Base-by-base conservation (phyloP, 768 basidiomycete species). In the Roridomyces roridus region DNA sequence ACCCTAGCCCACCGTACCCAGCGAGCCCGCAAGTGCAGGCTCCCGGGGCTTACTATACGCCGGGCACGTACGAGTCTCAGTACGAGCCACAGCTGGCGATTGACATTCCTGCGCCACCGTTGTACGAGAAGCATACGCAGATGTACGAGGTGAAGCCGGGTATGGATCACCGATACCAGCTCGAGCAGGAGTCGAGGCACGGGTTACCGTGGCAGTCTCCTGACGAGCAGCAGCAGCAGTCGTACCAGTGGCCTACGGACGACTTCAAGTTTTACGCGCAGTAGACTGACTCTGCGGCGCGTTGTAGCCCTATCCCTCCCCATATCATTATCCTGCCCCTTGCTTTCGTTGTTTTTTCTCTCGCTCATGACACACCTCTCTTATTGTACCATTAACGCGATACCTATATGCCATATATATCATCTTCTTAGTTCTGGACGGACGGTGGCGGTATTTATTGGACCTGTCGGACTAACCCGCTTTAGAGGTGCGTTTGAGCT, bases 71-170 rank as follows among this genome's bases (percentile, higher is more conserved):
- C 9, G 46, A 56, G 8, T 23, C 65, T 29, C 68, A 62, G 58
- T 68, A 62, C 50, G 64, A 57, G 31, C 64, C 54, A 24, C 67
- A 61, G 50, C 64, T 25, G 45, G 39, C 26, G 8, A 41, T n/a
- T 28, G 64, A 46, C 51, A 34, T 68, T 15, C 54, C 67, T 31
- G 49, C 51, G 24, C 62, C 66, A 10, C 56, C 66, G 24, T 31
- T 58, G 24, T 64, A 67, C 48, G 70, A 72, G 35, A 68, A 72
- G 34, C 62, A 62, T 29, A 46, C 44, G 21, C 46, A 59, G 43
- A 59, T 71, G 57, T 76, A 70, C 49, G 71, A 74, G 17, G 46
- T 67, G 43, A 74, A 73, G 57, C 51, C 68, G 10, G 17, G 61
- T n/a, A 49, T 69, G 62, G 71, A 70, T 40, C 55, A 48, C 7